A percentile compares a stretch with the other conserved stretches of the same genome.
Conservation (phyloP, 2,329 filamentous ascomycete genomes). For the Neopestalotiopsis sp. region DNA sequence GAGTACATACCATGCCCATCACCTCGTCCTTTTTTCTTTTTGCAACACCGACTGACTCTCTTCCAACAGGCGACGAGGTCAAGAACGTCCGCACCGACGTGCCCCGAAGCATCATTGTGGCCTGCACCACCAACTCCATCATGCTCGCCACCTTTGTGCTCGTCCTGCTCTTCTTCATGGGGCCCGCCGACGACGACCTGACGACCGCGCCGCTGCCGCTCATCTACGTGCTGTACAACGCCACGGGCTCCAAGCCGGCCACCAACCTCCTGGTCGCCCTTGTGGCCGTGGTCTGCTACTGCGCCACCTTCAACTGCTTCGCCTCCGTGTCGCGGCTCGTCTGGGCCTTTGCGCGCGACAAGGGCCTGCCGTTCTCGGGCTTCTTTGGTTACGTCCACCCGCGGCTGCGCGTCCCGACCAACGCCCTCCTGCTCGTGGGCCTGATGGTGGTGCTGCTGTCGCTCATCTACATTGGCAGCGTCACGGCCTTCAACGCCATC, state of each 20-base stretch:
- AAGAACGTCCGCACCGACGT: neutral
- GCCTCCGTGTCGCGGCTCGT: slow-evolving; percentile 12
- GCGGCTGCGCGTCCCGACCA: neutral
- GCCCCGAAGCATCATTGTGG: neutral
- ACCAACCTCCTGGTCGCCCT: neutral
- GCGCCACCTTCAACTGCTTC: slow-evolving; percentile 10
- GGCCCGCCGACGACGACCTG: neutral
- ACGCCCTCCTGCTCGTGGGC: slow-evolving; percentile 10
- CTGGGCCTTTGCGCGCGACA: slow-evolving; percentile 2
- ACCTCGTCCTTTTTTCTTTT: no score
- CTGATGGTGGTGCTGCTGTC: neutral
- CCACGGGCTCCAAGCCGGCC: neutral
- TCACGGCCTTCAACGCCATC: slow-evolving; percentile 8
- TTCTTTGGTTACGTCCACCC: slow-evolving; percentile 47
- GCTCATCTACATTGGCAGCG: slow-evolving; percentile 9
- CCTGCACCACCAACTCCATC: neutral
- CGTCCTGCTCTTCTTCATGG: slow-evolving; percentile 10
- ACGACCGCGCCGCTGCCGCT: neutral
- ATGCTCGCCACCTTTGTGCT: slow-evolving; percentile 1
- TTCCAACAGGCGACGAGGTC: neutral
- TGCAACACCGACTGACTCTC: neutral
- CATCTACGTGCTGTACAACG: slow-evolving; percentile 1
- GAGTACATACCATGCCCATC: neutral
- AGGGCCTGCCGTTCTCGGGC: slow-evolving; percentile 41
- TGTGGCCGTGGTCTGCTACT: neutral